Percentiles rank a stretch among this genome's conserved stretches.
phyloP scores from a whole-genome alignment of 805 yeast genomes.

The Zygosaccharomyces siamensis region DNA sequence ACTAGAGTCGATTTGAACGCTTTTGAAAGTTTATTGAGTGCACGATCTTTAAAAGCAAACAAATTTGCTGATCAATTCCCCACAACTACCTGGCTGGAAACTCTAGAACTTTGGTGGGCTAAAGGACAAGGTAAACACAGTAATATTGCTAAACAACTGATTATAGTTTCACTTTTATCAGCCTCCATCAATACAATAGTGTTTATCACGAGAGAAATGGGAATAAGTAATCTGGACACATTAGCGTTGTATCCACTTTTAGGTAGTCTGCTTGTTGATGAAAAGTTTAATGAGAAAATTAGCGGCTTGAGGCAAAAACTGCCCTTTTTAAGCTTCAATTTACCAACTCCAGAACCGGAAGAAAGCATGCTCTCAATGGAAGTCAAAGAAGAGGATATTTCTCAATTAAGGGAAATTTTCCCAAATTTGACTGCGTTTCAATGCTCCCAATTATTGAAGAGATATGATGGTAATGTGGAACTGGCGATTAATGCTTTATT shows the following conservation, averaged over 20 bases:
- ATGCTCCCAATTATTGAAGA: conserved; percentile 45
- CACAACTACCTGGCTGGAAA: conserved; percentile 51
- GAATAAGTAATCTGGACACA: conserved; percentile 40
- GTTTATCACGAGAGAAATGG: conserved; percentile 39
- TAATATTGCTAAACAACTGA: conserved; percentile 42
- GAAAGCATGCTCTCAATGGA: neutral
- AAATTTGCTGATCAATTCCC: conserved; percentile 54
- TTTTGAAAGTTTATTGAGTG: conserved; percentile 40
- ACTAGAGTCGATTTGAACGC: conserved; percentile 42
- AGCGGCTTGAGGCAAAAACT: conserved; percentile 52
- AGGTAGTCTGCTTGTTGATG: conserved; percentile 49
- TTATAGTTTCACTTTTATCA: conserved; percentile 49
- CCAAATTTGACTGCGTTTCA: conserved; percentile 53
- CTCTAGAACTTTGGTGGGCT: conserved; percentile 52
- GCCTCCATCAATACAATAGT: conserved; percentile 42
- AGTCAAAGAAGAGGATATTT: conserved; percentile 36
- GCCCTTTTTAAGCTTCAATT: conserved; percentile 39
- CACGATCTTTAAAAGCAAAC: conserved; percentile 23
- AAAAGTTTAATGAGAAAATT: conserved; percentile 40
- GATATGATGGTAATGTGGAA: conserved; percentile 51
- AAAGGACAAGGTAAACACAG: conserved; percentile 53
- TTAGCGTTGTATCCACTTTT: conserved; percentile 50
- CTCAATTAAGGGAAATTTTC: conserved; percentile 49
- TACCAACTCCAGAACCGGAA: neutral
- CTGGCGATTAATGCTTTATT: conserved; percentile 52